Percentiles rank a stretch among this genome's conserved stretches.
phyloP scores from a whole-genome alignment of 768 basidiomycete genomes.

The Lepiota venenata region DNA sequence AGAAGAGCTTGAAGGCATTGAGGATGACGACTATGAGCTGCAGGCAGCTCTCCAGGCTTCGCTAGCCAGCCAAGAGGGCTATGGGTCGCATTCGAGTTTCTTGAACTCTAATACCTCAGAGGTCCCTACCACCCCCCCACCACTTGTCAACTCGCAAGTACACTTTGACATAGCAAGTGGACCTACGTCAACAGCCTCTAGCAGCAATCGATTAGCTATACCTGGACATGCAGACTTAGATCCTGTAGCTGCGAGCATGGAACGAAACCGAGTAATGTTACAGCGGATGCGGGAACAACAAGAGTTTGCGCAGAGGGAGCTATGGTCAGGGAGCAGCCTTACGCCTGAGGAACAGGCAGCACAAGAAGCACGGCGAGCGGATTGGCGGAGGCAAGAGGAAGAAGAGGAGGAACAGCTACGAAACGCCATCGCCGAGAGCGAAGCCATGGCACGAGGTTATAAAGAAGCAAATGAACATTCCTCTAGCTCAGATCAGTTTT shows the following conservation, averaged over 20 bases:
- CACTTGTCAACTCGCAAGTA: conserved; percentile 14
- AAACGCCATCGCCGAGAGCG: conserved; percentile 60
- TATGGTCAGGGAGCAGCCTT: conserved; percentile 38
- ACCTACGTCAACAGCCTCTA: conserved; percentile 17
- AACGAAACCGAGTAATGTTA: conserved; percentile 55
- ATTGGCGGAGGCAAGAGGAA: conserved; percentile 31
- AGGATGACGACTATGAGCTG: conserved; percentile 84
- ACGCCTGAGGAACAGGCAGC: conserved; percentile 28
- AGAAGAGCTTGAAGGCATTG: conserved; percentile 35
- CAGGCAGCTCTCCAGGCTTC: conserved; percentile 89
- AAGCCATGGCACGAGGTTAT: conserved; percentile 33
- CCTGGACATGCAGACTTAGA: conserved; percentile 37
- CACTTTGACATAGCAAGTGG: background rate
- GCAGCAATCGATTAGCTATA: background rate
- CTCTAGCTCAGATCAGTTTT: background rate
- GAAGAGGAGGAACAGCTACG: conserved; percentile 59
- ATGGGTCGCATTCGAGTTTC: background rate
- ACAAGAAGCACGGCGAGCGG: conserved; percentile 28
- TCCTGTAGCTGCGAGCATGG: conserved; percentile 65
- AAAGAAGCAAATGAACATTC: background rate
- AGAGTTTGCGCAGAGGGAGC: conserved; percentile 60
- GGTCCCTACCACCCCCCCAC: conserved; percentile 5
- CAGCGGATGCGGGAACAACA: conserved; percentile 65
- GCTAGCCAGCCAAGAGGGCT: conserved; percentile 27
- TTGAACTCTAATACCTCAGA: background rate